Conservation (phyloP, 768 basidiomycete species). For the Gloeophyllum trabeum region DNA sequence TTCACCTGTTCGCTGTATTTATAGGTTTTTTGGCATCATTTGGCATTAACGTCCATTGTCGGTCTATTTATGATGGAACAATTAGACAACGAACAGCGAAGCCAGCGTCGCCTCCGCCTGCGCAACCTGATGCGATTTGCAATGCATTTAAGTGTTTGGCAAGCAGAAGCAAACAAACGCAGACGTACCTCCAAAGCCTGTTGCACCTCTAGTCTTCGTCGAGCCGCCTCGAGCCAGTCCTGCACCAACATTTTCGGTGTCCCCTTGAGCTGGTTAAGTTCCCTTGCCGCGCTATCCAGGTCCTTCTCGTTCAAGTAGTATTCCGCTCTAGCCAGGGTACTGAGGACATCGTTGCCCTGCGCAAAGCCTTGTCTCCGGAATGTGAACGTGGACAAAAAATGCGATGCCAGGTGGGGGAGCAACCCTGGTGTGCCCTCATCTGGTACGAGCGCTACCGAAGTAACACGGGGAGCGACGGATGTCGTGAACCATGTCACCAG, state of each 20-base stretch:
- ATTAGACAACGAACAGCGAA: conserved; percentile 59
- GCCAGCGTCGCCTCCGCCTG: conserved; percentile 78
- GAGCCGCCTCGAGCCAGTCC: conserved; percentile 90
- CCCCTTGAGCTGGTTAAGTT: conserved; percentile 84
- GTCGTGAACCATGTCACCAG: conserved; percentile 86
- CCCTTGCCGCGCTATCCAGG: conserved; percentile 78
- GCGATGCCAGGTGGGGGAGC: conserved; percentile 78
- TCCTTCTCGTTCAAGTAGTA: conserved; percentile 88
- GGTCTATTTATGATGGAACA: too few relatives aligned
- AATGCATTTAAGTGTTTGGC: neutral
- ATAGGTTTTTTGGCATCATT: too few relatives aligned
- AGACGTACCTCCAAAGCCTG: conserved; percentile 74
- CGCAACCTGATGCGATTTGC: conserved; percentile 73
- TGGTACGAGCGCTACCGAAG: conserved; percentile 87
- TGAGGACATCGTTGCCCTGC: conserved; percentile 74
- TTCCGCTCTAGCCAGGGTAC: conserved; percentile 82
- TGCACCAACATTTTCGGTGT: conserved; percentile 59
- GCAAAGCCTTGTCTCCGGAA: conserved; percentile 78
- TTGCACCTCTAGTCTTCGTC: conserved; percentile 79
- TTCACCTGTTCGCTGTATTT: too few relatives aligned
- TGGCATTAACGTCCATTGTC: too few relatives aligned
- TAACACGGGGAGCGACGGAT: conserved; percentile 74
- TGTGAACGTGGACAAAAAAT: conserved; percentile 58
- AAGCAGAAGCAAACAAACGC: neutral
- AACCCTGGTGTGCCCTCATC: conserved; percentile 75